Percentiles rank a stretch among this genome's conserved stretches.
phyloP scores from a whole-genome alignment of 2,329 filamentous ascomycete species.

The Juglanconis sp. region DNA sequence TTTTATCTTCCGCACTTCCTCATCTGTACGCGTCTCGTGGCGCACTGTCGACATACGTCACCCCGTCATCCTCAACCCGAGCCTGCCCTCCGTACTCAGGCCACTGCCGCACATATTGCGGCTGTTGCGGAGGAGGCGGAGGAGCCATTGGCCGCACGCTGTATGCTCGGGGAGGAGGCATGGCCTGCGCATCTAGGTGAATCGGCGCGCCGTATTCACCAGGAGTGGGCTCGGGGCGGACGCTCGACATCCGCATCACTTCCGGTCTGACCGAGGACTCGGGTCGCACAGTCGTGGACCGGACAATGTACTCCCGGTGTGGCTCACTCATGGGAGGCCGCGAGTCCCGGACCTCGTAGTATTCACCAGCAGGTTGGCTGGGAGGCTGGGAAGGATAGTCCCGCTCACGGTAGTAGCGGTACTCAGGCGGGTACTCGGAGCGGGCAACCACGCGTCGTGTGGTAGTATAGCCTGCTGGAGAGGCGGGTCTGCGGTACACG shows the following conservation, averaged over 20 bases:
- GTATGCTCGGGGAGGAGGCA: slow-evolving; percentile 25
- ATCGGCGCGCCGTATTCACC: slow-evolving; percentile 46
- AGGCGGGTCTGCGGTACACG: slow-evolving; percentile 46
- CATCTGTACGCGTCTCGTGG: slow-evolving; percentile 15
- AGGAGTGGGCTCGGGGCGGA: slow-evolving; percentile 50
- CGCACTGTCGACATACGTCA: slow-evolving; percentile 21
- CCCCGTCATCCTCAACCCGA: slow-evolving; percentile 31
- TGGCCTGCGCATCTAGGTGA: slow-evolving; percentile 30
- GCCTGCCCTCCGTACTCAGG: slow-evolving; percentile 10
- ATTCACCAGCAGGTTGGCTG: slow-evolving; percentile 40
- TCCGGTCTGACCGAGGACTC: slow-evolving; percentile 38
- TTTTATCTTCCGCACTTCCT: not conserved
- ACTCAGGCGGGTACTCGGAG: slow-evolving; percentile 55
- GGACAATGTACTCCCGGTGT: slow-evolving; percentile 51
- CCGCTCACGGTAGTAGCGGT: slow-evolving; percentile 53
- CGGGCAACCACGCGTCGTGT: slow-evolving; percentile 60
- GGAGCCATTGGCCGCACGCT: slow-evolving; percentile 34
- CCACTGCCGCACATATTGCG: slow-evolving; percentile 16
- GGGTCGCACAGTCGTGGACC: slow-evolving; percentile 54
- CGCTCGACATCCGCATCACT: slow-evolving; percentile 44
- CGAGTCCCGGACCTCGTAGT: slow-evolving; percentile 45
- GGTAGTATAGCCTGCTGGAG: slow-evolving; percentile 45
- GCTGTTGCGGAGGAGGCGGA: slow-evolving; percentile 17
- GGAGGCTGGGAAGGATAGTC: slow-evolving; percentile 55
- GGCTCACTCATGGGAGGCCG: slow-evolving; percentile 40